Evolutionary conservation across 768 basidiomycete species (phyloP).

Genomic region (Lentinus brumalis): DNA sequence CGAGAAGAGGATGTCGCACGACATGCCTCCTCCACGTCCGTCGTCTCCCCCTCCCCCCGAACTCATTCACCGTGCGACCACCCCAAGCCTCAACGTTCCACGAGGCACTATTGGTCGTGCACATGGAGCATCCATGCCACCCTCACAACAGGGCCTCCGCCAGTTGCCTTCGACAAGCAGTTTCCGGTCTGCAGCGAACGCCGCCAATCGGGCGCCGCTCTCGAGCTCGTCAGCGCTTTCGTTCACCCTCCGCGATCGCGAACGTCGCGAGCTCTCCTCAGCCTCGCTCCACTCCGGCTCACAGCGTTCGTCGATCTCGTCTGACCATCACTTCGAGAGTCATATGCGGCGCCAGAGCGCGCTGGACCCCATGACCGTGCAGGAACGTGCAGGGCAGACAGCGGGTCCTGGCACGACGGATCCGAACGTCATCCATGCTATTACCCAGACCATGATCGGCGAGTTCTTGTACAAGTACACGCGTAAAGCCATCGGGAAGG

Average conservation of each 20-base stretch:
- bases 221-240: constrained; percentile 48
- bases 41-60: constrained; percentile 92
- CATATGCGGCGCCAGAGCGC: constrained; percentile 41
- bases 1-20: constrained; percentile 58
- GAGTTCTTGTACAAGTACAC: constrained; percentile 99
- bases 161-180: constrained; percentile 80
- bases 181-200: constrained; percentile 74
- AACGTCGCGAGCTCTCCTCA: constrained; percentile 61
- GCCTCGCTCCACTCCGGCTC: constrained; percentile 76
- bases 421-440: constrained; percentile 89
- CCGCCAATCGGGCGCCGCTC: constrained; percentile 52
- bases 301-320: constrained; percentile 81
- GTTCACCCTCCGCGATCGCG: constrained; percentile 52
- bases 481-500: constrained; percentile 83
- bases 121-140: constrained; percentile 77
- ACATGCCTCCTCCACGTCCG: constrained; percentile 80
- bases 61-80: constrained; percentile 89
- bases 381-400: constrained; percentile 25
- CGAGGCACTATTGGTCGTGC: constrained; percentile 49
- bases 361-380: constrained; percentile 6
- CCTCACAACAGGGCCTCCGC: constrained; percentile 64
- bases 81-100: constrained; percentile 75
- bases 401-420: constrained; percentile 64
- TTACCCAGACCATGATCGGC: constrained; percentile 99
- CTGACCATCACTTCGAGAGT: constrained; percentile 62